Evolutionary conservation across 306 rosid genomes (phyloP), one percentile per base, ranked within the genome.

Genomic region (Pyrus bretschneideri): DNA sequence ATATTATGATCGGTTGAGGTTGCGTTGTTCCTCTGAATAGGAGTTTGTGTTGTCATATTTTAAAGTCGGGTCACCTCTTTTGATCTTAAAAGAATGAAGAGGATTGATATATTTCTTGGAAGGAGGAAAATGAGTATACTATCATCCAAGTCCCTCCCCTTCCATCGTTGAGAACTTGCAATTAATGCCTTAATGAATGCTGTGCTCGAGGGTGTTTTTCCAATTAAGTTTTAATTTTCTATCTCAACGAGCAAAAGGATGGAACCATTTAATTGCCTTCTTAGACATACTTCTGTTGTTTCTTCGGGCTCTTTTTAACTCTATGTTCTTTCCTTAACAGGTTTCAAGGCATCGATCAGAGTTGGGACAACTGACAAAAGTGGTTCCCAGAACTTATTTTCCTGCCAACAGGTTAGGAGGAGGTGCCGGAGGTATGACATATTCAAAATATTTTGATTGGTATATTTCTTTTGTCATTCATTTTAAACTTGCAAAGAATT

Each of bases 281-380:
- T 31, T 54, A 55, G 42, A 49, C 30, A 23, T 25, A 13, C 42
- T 23, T 38, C 33, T 11, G 27, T 73, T 68, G 70, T 27, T 67
- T 30, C 25, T 11, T 23, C 3, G 11, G 44, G 65, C 67, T 31
- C 8, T 57, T 17, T 78, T 51, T 63, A 72, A 75, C 33, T 85
- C 67, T 44, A 49, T 79, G 23, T 38, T 80, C 67, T 71, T n/a
- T 72, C 18, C 76, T 33, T 69, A 72, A 31, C 97, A 91, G 98
- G 91, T 89, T 76, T 82, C 93, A 33, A 79, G 87, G 74, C 82
- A 73, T 81, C 87, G 57, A 40, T 78, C 85, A 23, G 81, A 86
- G 65, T 70, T 83, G 65, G 84, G 83, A 75, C 86, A 35, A 49
- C 46, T 82, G 66, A 85, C 74, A 74, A 71, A 44, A 52, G 76